Percentiles rank a stretch among this genome's conserved stretches.
These are phyloP conservation scores for Pseudocercospora ulei DNA, from an alignment of 2,329 filamentous ascomycete genomes.

Conservation along the genomic window DNA sequence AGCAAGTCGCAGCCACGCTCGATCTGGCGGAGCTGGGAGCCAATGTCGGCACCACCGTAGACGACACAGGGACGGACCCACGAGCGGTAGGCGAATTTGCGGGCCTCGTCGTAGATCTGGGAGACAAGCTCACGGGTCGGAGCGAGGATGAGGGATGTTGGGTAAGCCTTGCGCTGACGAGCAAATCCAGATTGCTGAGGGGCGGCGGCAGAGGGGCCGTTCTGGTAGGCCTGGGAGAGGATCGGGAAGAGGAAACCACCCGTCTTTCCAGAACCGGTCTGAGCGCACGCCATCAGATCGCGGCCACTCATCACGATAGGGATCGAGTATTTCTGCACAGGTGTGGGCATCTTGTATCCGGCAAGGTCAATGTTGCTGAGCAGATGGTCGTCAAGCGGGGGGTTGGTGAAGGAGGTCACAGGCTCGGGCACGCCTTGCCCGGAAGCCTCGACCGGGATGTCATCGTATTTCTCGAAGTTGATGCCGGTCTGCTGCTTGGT, in stretches of 20 bases:
- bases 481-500: slow-evolving; percentile 95
- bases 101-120: slow-evolving; percentile 93
- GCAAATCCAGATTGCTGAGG: slow-evolving; percentile 62
- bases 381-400: slow-evolving; percentile 88
- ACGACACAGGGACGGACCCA: slow-evolving; percentile 98
- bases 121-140: slow-evolving; percentile 97
- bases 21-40: slow-evolving; percentile 94
- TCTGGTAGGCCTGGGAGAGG: slow-evolving; percentile 90
- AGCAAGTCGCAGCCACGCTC: slow-evolving; percentile 95
- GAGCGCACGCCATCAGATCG: slow-evolving; percentile 98
- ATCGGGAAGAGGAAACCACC: slow-evolving; percentile 99
- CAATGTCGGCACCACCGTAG: slow-evolving; percentile 97
- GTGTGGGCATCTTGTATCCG: slow-evolving; percentile 89
- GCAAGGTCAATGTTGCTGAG: slow-evolving; percentile 87
- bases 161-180: slow-evolving; percentile 94
- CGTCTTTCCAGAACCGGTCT: slow-evolving; percentile 99
- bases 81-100: slow-evolving; percentile 97
- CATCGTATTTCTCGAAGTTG: slow-evolving; percentile 99
- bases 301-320: slow-evolving; percentile 96
- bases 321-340: slow-evolving; percentile 98
- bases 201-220: slow-evolving; percentile 65
- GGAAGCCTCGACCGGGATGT: slow-evolving; percentile 96
- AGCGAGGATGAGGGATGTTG: slow-evolving; percentile 88
- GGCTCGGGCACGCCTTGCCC: slow-evolving; percentile 88
- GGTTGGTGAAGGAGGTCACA: slow-evolving; percentile 81